Percentiles rank a stretch among this genome's conserved stretches.
Conservation (phyloP, 768 basidiomycete genomes). For the Rhodotorula babjevae region DNA sequence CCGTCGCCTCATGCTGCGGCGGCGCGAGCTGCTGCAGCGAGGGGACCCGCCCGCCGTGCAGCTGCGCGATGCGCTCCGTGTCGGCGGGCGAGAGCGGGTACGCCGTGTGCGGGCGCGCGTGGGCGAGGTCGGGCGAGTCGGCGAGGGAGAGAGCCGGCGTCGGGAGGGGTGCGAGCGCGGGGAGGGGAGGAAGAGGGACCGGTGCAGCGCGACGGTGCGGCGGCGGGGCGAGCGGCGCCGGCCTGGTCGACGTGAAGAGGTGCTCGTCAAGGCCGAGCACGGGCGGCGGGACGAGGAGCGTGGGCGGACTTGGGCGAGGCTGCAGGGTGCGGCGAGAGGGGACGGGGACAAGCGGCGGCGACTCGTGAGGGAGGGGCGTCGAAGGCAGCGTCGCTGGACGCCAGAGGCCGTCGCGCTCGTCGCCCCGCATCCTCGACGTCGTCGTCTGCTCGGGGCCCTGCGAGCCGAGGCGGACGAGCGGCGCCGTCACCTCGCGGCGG, state of each 20-base stretch:
- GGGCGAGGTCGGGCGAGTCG: neutral
- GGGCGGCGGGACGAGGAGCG: too few species aligned
- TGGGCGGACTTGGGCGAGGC: too few species aligned
- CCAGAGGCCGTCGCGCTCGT: too few species aligned
- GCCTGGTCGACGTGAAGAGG: too few species aligned
- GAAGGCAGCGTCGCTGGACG: neutral
- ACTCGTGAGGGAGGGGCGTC: neutral
- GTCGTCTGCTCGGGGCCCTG: neutral
- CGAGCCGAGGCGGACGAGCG: neutral
- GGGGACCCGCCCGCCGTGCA: slow-evolving; percentile 33
- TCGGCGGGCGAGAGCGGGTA: slow-evolving; percentile 26
- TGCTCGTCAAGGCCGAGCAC: too few species aligned
- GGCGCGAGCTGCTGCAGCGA: slow-evolving; percentile 29
- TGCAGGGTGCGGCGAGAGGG: neutral
- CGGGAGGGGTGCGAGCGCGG: too few species aligned
- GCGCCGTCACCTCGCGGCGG: too few species aligned
- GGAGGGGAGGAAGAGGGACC: too few species aligned
- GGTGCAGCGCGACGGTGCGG: too few species aligned
- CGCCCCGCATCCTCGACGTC: too few species aligned
- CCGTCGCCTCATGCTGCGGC: neutral
- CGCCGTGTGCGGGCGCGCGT: too few species aligned
- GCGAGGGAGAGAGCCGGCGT: neutral
- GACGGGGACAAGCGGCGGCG: neutral
- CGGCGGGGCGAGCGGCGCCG: too few species aligned
- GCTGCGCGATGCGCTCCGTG: slow-evolving; percentile 21